Evolutionary conservation across 2,329 filamentous ascomycete species (phyloP), one percentile per base, ranked within the genome.

Genomic region (Fusarium multiceps): DNA sequence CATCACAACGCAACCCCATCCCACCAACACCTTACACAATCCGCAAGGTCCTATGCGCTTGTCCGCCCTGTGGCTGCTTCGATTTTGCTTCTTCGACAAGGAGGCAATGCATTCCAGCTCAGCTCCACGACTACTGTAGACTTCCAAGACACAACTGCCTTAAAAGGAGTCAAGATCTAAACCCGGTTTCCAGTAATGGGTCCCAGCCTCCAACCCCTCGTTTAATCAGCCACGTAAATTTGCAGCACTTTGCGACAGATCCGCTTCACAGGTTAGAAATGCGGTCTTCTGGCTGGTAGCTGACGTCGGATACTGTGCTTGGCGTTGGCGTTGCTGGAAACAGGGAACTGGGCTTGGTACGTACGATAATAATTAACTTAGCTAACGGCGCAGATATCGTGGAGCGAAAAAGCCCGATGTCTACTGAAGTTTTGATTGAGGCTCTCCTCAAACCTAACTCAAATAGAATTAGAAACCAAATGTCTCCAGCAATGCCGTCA

Each of bases 161-260:
- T 42, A 32, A 57, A 56, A 54, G 41, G 63, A 59, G 68, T 64
- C 46, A 23, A 61, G 45, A 62, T 69, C 32, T 68, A 34, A 49
- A 53, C 55, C 51, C 54, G 50, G 45, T 57, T 55, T 49, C 32
- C n/a, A 40, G 45, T 20, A 28, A 48, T 63, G 43, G 57, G 49
- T 59, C 61, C 70, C 66, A 61, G 63, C 57, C 63, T 71, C 72
- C 70, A 71, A 65, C 68, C 72, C 71, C 72, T 74, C 72, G 55
- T 72, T 49, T 62, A 69, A 59, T 68, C 69, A 74, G 72, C 71
- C 71, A 74, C 72, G 57, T 62, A 68, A 74, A 74, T 72, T 74
- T 72, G 61, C 55, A 59, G 63, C 63, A 59, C 55, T 59, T 53
- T 65, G 48, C 43, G 42, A 60, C 50, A 65, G 40, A 63, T 58